A percentile compares a stretch with the other conserved stretches of the same genome.
Evolutionary conservation across 2,329 filamentous ascomycete genomes (phyloP).

Genomic region (Diplocarpon mali): DNA sequence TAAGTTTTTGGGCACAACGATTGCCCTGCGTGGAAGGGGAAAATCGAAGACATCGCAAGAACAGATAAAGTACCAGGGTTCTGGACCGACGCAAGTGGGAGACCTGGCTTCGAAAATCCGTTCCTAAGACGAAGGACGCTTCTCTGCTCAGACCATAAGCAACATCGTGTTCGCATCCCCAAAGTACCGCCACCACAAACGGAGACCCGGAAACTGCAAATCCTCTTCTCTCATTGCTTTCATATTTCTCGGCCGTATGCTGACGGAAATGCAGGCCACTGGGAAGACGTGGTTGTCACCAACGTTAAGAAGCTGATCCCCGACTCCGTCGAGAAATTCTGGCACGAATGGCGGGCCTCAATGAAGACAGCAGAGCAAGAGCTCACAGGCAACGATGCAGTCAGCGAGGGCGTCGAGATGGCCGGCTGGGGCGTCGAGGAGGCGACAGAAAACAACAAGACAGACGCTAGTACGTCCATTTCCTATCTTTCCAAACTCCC

Average conservation of each 20-base stretch:
- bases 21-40: too few species aligned
- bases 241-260: background rate
- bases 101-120: too few species aligned
- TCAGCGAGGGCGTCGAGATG: slow-evolving; percentile 38
- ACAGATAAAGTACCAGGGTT: too few species aligned
- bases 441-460: slow-evolving; percentile 48
- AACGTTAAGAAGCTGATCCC: slow-evolving; percentile 48
- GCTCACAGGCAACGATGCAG: slow-evolving; percentile 33
- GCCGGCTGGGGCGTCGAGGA: slow-evolving; percentile 51
- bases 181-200: background rate
- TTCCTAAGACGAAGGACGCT: too few species aligned
- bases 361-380: slow-evolving; percentile 36
- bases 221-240: background rate
- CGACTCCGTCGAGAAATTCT: slow-evolving; percentile 43
- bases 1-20: too few species aligned
- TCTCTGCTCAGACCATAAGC: too few species aligned
- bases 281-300: slow-evolving; percentile 58
- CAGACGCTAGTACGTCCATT: slow-evolving; percentile 60
- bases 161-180: too few species aligned
- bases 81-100: too few species aligned
- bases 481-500: slow-evolving; percentile 7
- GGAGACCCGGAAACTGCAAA: slow-evolving; percentile 5
- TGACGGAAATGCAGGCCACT: slow-evolving; percentile 33
- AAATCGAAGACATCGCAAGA: too few species aligned
- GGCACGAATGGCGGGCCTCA: slow-evolving; percentile 38